phyloP scores from a whole-genome alignment of 1,284 basidiomycete genomes.

The Pseudozyma sp. region DNA sequence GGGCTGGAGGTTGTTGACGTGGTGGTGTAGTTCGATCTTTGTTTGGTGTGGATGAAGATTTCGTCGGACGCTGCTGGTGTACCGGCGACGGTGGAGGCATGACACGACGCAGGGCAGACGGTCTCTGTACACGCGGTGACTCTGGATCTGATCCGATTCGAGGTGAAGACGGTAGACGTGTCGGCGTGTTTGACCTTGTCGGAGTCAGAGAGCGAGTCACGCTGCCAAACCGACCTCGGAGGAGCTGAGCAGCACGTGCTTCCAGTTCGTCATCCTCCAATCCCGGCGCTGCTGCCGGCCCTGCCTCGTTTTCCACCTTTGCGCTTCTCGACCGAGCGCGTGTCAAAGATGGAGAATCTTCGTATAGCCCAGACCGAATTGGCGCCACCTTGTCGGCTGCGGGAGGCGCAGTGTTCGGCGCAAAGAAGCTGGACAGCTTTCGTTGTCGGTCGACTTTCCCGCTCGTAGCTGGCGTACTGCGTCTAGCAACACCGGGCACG shows the following conservation, averaged over 20 bases:
- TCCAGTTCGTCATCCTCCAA: slow-evolving; percentile 35
- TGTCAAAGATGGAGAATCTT: slow-evolving; percentile 17
- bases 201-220: slow-evolving; percentile 30
- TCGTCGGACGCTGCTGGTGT: background rate
- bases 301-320: background rate
- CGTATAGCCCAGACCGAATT: background rate
- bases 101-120: background rate
- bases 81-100: slow-evolving; percentile 1
- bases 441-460: slow-evolving; percentile 17
- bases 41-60: background rate
- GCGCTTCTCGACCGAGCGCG: slow-evolving; percentile 5
- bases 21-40: slow-evolving; percentile 3
- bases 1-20: slow-evolving; percentile 1
- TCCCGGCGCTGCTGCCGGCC: background rate
- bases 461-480: slow-evolving; percentile 5
- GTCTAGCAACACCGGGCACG: background rate
- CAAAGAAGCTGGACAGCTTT: slow-evolving; percentile 40
- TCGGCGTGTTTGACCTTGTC: slow-evolving; percentile 14
- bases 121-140: background rate
- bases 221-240: slow-evolving; percentile 38
- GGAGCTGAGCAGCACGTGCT: slow-evolving; percentile 28
- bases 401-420: slow-evolving; percentile 29
- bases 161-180: slow-evolving; percentile 3
- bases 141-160: background rate
- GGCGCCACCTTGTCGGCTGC: background rate